A percentile compares a stretch with the other conserved stretches of the same genome.
Conservation (phyloP, 1,284 basidiomycete genomes). For the Athelia sp. region DNA sequence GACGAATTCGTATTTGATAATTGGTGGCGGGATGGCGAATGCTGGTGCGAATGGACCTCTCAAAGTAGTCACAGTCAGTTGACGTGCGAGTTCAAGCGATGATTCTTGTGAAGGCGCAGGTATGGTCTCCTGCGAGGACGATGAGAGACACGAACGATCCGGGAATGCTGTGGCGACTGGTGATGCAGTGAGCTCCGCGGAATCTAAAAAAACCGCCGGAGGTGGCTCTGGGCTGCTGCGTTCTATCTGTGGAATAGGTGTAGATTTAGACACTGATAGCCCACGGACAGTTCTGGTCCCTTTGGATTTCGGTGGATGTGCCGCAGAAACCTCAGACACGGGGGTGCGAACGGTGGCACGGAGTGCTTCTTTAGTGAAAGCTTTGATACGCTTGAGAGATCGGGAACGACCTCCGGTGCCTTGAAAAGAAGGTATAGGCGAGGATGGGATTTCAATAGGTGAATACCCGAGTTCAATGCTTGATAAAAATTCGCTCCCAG, state of each 20-base stretch:
- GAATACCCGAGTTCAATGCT: not conserved
- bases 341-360: conserved; percentile 24
- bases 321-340: conserved; percentile 23
- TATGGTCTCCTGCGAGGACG: not conserved
- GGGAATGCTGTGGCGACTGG: not conserved
- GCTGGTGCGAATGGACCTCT: not conserved
- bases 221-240: not conserved
- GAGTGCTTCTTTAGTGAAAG: conserved; percentile 29
- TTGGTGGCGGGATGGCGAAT: conserved; percentile 8
- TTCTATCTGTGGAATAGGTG: not conserved
- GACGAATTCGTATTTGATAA: conserved; percentile 37
- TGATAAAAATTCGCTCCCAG: conserved; percentile 1
- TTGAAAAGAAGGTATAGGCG: not conserved
- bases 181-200: not conserved
- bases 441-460: not conserved
- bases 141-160: not conserved
- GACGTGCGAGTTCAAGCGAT: conserved; percentile 9
- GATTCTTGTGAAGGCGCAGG: not conserved
- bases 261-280: not conserved
- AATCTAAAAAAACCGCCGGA: not conserved
- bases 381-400: conserved; percentile 35
- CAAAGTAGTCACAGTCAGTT: not conserved
- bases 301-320: not conserved
- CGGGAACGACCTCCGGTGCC: conserved; percentile 9
- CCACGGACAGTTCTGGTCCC: not conserved